These are phyloP conservation scores for Aspergillus fumigatus DNA, from an alignment of 2,329 filamentous ascomycete species.

Conservation along the genomic window DNA sequence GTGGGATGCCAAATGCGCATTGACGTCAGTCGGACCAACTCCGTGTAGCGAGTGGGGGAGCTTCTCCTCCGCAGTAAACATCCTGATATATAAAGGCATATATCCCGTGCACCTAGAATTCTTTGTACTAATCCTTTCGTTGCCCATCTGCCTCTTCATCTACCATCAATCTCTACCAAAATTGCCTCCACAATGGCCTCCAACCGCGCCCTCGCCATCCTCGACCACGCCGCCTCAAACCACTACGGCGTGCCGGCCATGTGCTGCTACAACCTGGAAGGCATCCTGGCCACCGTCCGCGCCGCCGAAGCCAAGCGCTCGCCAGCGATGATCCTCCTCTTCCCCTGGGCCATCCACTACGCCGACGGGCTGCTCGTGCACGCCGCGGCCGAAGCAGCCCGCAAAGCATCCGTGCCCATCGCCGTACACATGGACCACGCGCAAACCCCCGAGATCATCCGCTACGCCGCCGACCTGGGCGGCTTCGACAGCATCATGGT, in stretches of 20 bases:
- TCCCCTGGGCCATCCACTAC: constrained; percentile 69
- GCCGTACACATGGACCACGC: constrained; percentile 64
- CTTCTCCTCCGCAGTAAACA: neutral
- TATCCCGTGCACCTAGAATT: neutral
- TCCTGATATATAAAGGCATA: neutral
- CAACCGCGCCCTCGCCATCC: constrained; percentile 54
- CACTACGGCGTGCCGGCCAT: constrained; percentile 58
- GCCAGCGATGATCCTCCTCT: constrained; percentile 67
- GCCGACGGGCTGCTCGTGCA: constrained; percentile 54
- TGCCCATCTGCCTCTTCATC: neutral
- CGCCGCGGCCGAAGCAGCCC: constrained; percentile 53
- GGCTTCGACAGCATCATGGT: constrained; percentile 72
- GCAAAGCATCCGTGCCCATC: constrained; percentile 55
- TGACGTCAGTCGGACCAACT: constrained; percentile 7
- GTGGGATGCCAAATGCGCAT: neutral
- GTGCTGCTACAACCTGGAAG: constrained; percentile 67
- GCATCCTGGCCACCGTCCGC: constrained; percentile 63
- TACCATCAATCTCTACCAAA: neutral
- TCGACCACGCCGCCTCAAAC: constrained; percentile 52
- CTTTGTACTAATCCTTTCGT: neutral
- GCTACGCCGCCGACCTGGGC: constrained; percentile 56
- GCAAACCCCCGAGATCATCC: constrained; percentile 59
- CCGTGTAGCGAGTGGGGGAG: neutral
- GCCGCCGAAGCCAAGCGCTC: constrained; percentile 65
- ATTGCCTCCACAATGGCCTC: constrained; percentile 35